phyloP scores from a whole-genome alignment of 257 asterid genomes.

The Ilex asprella region DNA sequence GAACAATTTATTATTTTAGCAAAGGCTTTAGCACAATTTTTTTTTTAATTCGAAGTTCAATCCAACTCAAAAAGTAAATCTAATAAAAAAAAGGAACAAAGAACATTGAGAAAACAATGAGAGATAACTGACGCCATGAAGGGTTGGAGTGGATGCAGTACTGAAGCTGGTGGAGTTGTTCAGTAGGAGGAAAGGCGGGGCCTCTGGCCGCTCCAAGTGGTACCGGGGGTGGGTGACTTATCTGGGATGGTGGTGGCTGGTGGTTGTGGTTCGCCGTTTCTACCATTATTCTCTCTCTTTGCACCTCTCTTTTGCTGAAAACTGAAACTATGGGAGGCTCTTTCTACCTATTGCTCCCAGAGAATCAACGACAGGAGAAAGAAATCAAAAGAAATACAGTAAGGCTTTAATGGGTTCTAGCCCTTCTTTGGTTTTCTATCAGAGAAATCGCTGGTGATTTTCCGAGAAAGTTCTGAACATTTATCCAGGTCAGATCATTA shows the following conservation, averaged over 20 bases:
- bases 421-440: no score
- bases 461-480: not conserved
- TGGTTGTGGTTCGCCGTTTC: slow-evolving; percentile 57
- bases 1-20: no score
- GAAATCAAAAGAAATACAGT: not conserved
- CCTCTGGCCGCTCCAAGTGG: slow-evolving; percentile 95
- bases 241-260: slow-evolving; percentile 39
- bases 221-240: slow-evolving; percentile 38
- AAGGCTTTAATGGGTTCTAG: no score
- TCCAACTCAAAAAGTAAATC: no score
- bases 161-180: slow-evolving; percentile 87
- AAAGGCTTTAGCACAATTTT: no score
- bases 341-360: not conserved
- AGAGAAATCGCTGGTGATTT: not conserved
- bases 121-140: slow-evolving; percentile 60
- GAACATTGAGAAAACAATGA: not conserved
- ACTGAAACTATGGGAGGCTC: not conserved
- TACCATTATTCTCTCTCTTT: slow-evolving; percentile 37
- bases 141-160: slow-evolving; percentile 99
- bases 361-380: no score
- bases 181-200: slow-evolving; percentile 74
- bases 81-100: no score
- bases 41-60: no score
- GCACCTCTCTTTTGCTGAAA: not conserved
- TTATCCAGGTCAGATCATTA: slow-evolving; percentile 8